Percentiles rank a stretch among this genome's conserved stretches.
These are phyloP conservation scores for Toxoplasma gondii DNA, from an alignment of 169 alveolate genomes.

Conservation along the genomic window DNA sequence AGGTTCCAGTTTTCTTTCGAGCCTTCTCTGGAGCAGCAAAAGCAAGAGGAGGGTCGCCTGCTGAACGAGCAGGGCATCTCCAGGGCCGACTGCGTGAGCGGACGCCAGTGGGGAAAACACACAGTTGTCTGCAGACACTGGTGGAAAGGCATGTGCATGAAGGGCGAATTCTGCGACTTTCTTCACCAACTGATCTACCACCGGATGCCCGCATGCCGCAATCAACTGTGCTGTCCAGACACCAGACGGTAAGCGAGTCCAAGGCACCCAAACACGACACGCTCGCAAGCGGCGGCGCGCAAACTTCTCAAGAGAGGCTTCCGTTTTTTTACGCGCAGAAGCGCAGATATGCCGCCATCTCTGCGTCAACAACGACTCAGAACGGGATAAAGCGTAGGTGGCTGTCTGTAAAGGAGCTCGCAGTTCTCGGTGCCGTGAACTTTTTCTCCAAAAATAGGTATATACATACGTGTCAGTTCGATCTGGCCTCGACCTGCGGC, in stretches of 20 bases:
- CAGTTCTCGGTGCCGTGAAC: too few species aligned
- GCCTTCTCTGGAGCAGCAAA: conserved; percentile 26
- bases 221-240: conserved; percentile 38
- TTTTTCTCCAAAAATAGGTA: too few species aligned
- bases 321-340: too few species aligned
- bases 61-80: conserved; percentile 21
- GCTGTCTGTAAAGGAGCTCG: too few species aligned
- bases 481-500: too few species aligned
- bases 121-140: conserved; percentile 93
- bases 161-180: conserved; percentile 92
- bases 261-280: background rate
- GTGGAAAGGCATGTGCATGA: conserved; percentile 93
- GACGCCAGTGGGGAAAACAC: conserved; percentile 77
- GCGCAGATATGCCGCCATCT: too few species aligned
- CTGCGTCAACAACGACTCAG: too few species aligned
- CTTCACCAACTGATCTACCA: conserved; percentile 81
- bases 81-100: conserved; percentile 33
- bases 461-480: too few species aligned
- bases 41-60: conserved; percentile 42
- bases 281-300: too few species aligned
- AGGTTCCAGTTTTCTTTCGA: conserved; percentile 20
- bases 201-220: conserved; percentile 67
- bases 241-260: background rate
- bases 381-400: too few species aligned
- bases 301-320: too few species aligned